Evolutionary conservation across 306 rosid genomes (phyloP).

Genomic region (Comarum palustre): DNA sequence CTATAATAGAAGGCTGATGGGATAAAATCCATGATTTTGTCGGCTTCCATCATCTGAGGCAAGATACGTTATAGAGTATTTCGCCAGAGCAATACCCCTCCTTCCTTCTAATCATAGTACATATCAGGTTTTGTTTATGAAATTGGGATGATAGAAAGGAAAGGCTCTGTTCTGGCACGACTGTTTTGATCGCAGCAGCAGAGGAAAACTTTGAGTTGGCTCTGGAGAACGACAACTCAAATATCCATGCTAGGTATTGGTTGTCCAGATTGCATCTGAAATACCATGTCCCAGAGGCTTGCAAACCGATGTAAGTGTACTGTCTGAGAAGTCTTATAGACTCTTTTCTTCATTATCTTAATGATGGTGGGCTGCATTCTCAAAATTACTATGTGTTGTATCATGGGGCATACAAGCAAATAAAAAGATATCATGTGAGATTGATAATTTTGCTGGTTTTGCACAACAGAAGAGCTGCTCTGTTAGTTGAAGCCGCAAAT

Average conservation of each 20-base stretch:
- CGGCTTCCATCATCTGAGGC: too few relatives aligned
- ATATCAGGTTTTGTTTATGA: background rate
- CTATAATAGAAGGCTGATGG: too few relatives aligned
- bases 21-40: too few relatives aligned
- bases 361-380: constrained; percentile 9
- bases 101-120: too few relatives aligned
- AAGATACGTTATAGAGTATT: too few relatives aligned
- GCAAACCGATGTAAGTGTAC: constrained; percentile 63
- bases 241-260: constrained; percentile 88
- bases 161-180: background rate
- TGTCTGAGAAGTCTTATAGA: background rate
- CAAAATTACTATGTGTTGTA: constrained; percentile 6
- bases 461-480: constrained; percentile 70
- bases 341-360: background rate
- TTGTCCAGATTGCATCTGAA: constrained; percentile 80
- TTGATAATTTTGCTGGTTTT: constrained; percentile 6
- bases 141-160: background rate
- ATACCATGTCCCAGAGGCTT: constrained; percentile 80
- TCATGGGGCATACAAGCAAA: background rate
- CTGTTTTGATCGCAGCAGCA: constrained; percentile 43
- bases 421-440: background rate
- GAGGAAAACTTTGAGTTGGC: constrained; percentile 94
- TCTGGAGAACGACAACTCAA: constrained; percentile 71
- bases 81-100: background rate
- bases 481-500: constrained; percentile 87